Evolutionary conservation across 2,329 filamentous ascomycete species (phyloP).

Genomic region (Venturia pyrina): DNA sequence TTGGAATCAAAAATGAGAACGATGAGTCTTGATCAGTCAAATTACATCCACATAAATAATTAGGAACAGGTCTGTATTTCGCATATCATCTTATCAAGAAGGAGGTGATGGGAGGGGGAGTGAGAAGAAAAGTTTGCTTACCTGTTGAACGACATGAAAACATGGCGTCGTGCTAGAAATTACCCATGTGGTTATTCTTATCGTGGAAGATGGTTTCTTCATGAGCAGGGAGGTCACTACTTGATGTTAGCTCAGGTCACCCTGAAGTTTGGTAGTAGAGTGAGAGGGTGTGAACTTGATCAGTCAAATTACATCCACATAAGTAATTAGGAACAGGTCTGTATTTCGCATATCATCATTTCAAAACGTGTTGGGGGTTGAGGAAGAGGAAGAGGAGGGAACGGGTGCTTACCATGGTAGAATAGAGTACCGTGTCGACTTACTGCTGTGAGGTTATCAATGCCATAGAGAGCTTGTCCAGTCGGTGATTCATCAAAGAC

Average conservation of each 20-base stretch:
- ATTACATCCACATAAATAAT: conserved; percentile 3
- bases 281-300: background rate
- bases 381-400: background rate
- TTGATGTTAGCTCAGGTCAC: background rate
- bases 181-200: background rate
- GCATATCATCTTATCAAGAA: background rate
- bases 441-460: background rate
- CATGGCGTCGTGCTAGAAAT: background rate
- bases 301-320: conserved; percentile 3
- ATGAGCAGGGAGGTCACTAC: background rate
- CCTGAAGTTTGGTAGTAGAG: background rate
- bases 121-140: background rate
- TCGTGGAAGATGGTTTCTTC: background rate
- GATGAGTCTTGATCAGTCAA: background rate
- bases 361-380: background rate
- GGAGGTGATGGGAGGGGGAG: background rate
- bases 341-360: conserved; percentile 6
- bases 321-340: conserved; percentile 7
- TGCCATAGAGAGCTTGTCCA: background rate
- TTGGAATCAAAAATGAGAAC: background rate
- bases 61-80: conserved; percentile 8
- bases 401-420: background rate
- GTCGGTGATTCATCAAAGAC: background rate
- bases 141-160: background rate
- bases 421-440: background rate